Percentiles rank a stretch among this genome's conserved stretches.
These are phyloP conservation scores for Dactylella cylindrospora DNA, from an alignment of 2,329 filamentous ascomycete genomes.

Conservation along the genomic window DNA sequence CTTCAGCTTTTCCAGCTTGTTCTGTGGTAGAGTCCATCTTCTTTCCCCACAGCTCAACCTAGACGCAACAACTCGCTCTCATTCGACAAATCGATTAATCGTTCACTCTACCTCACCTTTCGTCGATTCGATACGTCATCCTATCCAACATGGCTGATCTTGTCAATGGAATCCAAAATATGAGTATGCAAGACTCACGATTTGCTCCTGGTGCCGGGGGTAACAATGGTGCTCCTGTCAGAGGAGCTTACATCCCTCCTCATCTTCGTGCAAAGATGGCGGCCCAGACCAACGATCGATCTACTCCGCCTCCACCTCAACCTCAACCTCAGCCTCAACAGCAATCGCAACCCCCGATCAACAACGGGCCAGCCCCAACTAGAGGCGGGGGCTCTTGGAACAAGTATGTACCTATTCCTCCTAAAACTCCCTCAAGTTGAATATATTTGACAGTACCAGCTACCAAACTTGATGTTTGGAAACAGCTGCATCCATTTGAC, in stretches of 20 bases:
- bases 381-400: constrained; percentile 26
- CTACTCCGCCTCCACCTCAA: constrained; percentile 9
- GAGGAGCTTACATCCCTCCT: constrained; percentile 72
- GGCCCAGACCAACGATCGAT: constrained; percentile 48
- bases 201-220: constrained; percentile 24
- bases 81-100: neutral
- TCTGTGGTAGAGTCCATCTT: constrained; percentile 7
- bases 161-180: constrained; percentile 74
- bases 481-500: too few species aligned
- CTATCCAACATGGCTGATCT: constrained; percentile 71
- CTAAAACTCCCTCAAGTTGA: neutral
- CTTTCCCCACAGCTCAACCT: neutral
- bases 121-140: too few species aligned
- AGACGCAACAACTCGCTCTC: neutral
- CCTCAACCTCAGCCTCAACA: constrained; percentile 48
- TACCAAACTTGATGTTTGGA: too few species aligned
- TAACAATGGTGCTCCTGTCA: constrained; percentile 53
- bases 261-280: constrained; percentile 69
- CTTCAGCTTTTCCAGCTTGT: neutral
- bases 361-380: constrained; percentile 39
- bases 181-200: constrained; percentile 59
- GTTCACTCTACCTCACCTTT: neutral
- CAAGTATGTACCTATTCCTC: constrained; percentile 18
- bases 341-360: constrained; percentile 35
- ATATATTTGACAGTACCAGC: too few species aligned